Conservation (phyloP, 805 yeast genomes). For the Saccharomycopsis sp. region DNA sequence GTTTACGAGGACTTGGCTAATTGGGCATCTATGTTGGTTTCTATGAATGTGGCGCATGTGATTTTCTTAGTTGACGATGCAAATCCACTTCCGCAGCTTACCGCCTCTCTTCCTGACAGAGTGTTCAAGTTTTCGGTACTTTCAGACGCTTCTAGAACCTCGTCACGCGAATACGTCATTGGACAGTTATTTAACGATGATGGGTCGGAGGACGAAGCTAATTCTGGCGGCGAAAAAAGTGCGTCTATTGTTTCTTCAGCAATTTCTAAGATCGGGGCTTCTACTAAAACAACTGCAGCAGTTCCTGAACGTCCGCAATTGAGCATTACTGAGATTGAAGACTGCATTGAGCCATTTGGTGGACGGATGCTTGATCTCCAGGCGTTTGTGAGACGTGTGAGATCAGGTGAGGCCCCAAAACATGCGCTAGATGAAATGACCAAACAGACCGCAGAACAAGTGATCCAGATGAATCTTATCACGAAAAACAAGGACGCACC, state of each 20-base stretch:
- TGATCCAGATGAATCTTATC: constrained; percentile 68
- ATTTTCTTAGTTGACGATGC: constrained; percentile 81
- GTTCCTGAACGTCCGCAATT: constrained; percentile 23
- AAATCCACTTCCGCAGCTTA: constrained; percentile 61
- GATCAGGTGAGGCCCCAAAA: constrained; percentile 76
- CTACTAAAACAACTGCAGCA: constrained; percentile 23
- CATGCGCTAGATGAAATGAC: constrained; percentile 78
- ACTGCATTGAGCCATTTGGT: constrained; percentile 69
- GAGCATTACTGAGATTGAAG: constrained; percentile 33
- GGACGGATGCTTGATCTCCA: constrained; percentile 94
- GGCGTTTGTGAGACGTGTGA: constrained; percentile 79
- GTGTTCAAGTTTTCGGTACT: constrained; percentile 70
- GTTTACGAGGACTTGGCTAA: constrained; percentile 72
- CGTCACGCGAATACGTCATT: constrained; percentile 65
- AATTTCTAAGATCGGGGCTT: constrained; percentile 12
- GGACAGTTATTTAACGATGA: constrained; percentile 39
- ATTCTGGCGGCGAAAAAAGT: not conserved
- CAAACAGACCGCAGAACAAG: constrained; percentile 78
- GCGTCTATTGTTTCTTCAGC: not conserved
- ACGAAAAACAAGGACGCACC: constrained; percentile 35
- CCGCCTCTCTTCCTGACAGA: constrained; percentile 75
- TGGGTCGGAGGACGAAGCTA: constrained; percentile 23
- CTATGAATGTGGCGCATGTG: constrained; percentile 82
- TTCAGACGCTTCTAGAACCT: constrained; percentile 71
- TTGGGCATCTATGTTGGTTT: constrained; percentile 79